These are phyloP conservation scores for Arthrobotrys conoides DNA, from an alignment of 2,329 filamentous ascomycete genomes.

Conservation along the genomic window DNA sequence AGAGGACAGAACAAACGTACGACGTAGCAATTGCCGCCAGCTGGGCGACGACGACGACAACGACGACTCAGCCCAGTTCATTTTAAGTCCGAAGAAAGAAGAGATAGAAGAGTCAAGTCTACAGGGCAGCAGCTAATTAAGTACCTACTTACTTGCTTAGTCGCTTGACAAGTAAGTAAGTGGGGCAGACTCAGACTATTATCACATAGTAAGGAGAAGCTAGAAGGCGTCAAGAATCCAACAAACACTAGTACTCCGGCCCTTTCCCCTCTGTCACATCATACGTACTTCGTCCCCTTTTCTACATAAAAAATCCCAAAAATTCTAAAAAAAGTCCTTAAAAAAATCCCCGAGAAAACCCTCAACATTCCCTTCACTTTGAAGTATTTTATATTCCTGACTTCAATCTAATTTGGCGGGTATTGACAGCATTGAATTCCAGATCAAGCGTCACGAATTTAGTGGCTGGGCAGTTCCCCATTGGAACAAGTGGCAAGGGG, in stretches of 20 bases:
- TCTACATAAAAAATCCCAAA: too few relatives aligned
- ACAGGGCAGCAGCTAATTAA: background rate
- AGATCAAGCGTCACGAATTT: background rate
- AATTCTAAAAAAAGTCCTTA: too few relatives aligned
- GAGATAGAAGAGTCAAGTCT: background rate
- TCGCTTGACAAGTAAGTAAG: background rate
- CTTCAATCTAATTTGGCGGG: background rate
- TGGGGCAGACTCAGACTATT: background rate
- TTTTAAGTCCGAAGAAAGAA: background rate
- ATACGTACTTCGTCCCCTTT: background rate
- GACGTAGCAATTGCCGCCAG: background rate
- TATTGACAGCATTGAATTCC: background rate
- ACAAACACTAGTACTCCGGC: background rate
- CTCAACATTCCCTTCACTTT: background rate
- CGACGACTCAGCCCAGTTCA: background rate
- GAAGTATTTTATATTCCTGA: background rate
- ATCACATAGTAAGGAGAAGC: background rate
- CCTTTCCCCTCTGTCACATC: too few relatives aligned
- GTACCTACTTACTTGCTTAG: background rate
- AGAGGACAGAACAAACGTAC: background rate
- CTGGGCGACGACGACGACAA: background rate
- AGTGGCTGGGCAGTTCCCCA: background rate
- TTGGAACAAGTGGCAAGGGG: constrained; percentile 6
- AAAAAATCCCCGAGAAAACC: background rate
- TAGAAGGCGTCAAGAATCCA: background rate